Base-by-base conservation (phyloP, 2,329 filamentous ascomycete species). In the Furcasterigmium sp. region DNA sequence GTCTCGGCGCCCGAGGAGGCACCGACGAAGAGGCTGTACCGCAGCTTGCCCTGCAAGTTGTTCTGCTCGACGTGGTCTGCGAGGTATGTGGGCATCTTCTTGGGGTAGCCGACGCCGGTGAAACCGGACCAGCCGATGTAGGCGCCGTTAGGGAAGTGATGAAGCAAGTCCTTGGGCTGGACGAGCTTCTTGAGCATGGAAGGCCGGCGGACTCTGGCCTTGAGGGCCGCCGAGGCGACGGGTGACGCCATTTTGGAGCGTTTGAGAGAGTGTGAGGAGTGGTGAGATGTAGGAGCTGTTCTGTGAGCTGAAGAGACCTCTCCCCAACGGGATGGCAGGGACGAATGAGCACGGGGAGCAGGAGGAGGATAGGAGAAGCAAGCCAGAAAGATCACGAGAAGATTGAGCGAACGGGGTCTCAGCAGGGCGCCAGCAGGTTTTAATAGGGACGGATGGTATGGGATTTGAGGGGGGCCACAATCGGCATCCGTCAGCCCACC, bases 81-180 rank as follows among this genome's bases (percentile, higher is more conserved):
- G 47, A 95, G 73, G 51, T 85, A 88, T 4, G 83, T 85, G 14
- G 90, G 90, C 41, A 93, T 81, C 67, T 87, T 93, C 66, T 93
- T 93, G 50, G 87, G 87, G 68, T 93, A 93, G 46, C 87, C 87
- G 42, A 94, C 88, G 55, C 88, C 89, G 11, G 89, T 95, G 67
- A 95, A 95, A 28, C 89, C 89, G 51, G 83, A 89, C 89, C 89
- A 95, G 57, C 89, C 90, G 56, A 95, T 80, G 64, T 93, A 93
- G n/a, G 86, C 68, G 59, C 83, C 84, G 72, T 93, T 80, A 51
- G 89, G 89, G 57, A 95, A 95, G 53, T 87, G 76, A 50, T 85
- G 75, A 47, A 95, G 75, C 51, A 94, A 66, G 61, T 94, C 88
- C 63, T 93, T 80, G 29, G 89, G 80, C 55, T 82, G 82, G 55